A percentile compares a stretch with the other conserved stretches of the same genome.
Evolutionary conservation across 176 grass and related monocot genomes (phyloP).

Genomic region (Lolium perenne): DNA sequence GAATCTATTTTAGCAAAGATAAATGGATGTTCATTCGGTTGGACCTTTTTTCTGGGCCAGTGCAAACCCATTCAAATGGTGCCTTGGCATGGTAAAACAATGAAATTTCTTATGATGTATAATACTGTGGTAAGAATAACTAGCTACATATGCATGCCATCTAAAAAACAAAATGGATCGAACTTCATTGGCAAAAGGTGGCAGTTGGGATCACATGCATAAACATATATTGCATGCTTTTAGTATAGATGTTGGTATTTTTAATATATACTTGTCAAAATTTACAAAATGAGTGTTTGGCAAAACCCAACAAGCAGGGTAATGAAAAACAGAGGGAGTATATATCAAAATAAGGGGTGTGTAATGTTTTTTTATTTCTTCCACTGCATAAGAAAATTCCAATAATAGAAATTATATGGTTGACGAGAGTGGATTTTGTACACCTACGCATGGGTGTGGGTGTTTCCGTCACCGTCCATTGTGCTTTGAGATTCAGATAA

Average conservation of each 20-base stretch:
- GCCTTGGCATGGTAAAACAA: constrained; percentile 18
- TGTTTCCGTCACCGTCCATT: no score
- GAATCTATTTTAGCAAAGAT: constrained; percentile 27
- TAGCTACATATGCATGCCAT: constrained; percentile 8
- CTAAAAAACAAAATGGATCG: background rate
- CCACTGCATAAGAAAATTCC: no score
- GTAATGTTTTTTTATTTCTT: no score
- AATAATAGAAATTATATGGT: no score
- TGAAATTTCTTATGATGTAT: background rate
- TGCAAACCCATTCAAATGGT: constrained; percentile 27
- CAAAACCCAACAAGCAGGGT: no score
- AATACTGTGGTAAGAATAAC: background rate
- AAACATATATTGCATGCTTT: background rate
- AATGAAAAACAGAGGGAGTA: background rate
- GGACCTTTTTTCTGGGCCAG: background rate
- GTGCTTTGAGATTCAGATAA: no score
- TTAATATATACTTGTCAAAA: no score
- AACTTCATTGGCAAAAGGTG: background rate
- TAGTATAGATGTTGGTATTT: no score
- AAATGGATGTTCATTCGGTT: background rate
- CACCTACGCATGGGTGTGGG: no score
- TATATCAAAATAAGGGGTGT: background rate
- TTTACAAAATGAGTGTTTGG: no score
- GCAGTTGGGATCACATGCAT: background rate
- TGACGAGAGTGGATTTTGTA: no score